Conservation (phyloP, 2,329 filamentous ascomycete species). For the Keithomyces neogunnii region DNA sequence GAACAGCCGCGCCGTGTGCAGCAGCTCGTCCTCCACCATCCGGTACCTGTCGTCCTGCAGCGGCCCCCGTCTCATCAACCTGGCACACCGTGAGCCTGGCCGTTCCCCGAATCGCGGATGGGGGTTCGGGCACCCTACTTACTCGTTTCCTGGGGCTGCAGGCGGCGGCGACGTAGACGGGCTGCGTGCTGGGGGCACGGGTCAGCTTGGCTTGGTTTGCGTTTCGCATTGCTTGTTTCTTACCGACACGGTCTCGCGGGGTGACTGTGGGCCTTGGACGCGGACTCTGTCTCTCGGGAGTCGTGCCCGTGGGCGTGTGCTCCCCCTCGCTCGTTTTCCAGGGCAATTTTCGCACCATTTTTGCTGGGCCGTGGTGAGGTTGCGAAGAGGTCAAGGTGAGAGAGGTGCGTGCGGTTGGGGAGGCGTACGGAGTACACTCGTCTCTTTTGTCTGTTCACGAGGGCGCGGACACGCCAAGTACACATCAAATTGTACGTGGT, state of each 20-base stretch:
- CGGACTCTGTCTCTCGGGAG: background rate
- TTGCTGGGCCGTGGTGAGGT: background rate
- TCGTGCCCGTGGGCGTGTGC: background rate
- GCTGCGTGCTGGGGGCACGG: slow-evolving; percentile 22
- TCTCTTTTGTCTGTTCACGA: no score
- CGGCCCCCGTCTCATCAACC: slow-evolving; percentile 57
- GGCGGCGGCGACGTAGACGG: slow-evolving; percentile 45
- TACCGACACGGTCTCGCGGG: no score
- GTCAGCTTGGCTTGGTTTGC: no score
- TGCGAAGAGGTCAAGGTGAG: background rate
- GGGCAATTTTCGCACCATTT: slow-evolving; percentile 7
- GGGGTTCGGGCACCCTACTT: background rate
- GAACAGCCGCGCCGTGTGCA: slow-evolving; percentile 57
- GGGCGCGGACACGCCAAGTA: no score
- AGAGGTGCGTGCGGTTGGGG: background rate
- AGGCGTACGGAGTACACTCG: no score
- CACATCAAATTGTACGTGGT: no score
- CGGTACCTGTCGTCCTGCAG: slow-evolving; percentile 64
- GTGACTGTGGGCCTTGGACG: background rate
- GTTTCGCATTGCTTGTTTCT: no score
- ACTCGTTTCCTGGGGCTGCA: slow-evolving; percentile 39
- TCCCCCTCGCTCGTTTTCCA: background rate
- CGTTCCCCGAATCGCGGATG: no score
- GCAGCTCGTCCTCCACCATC: slow-evolving; percentile 79
- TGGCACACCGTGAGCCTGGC: slow-evolving; percentile 14